Base-by-base conservation (phyloP, 345 rosid genomes). In the Geranium rotundifolium region DNA sequence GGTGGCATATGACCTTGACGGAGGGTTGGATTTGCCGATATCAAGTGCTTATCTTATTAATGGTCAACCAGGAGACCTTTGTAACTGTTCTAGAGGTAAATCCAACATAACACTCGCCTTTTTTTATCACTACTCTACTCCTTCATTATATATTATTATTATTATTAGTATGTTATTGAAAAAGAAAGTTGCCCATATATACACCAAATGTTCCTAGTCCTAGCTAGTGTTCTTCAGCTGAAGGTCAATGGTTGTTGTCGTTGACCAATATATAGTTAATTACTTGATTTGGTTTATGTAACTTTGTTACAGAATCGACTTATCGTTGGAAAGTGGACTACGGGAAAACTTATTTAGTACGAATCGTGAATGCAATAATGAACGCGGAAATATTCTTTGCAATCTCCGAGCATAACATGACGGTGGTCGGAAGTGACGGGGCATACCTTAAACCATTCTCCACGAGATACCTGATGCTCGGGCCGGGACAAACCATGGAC, bases 401-500 rank as follows among this genome's bases (percentile, higher is more conserved):
- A 0, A 69, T 80, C 7, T 75, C 84, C 7, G 18, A 65, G 7
- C 84, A 80, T 60, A 67, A 52, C 67, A 37, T 71, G 17, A 66
- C 57, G 1, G 54, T 71, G 0, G 81, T 80, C 0, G 79, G 79
- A 16, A 61, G 49, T 34, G 84, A 80, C 41, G 81, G 62, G 2
- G 74, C 75, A 20, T 79, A 79, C 56, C 19, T 68, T 0, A 75
- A 72, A 23, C 82, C 77, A 0, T 4, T 67, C 10, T 60, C 52
- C 4, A 61, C 70, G 5, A 9, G 61, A 1, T 63, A 66, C 66
- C 16, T 75, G 12, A 56, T 56, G 37, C 68, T 73, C 7, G n/a
- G 75, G 9, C 70, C 80, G 0, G 83, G 83, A 0, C 80, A 76
- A 61, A 73, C 80, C 17, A 61, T 73, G 31, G 77, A 79, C 34